These are phyloP conservation scores for Gamsiella multidivaricata DNA, from an alignment of 192 early-diverging fungal species.

Conservation along the genomic window DNA sequence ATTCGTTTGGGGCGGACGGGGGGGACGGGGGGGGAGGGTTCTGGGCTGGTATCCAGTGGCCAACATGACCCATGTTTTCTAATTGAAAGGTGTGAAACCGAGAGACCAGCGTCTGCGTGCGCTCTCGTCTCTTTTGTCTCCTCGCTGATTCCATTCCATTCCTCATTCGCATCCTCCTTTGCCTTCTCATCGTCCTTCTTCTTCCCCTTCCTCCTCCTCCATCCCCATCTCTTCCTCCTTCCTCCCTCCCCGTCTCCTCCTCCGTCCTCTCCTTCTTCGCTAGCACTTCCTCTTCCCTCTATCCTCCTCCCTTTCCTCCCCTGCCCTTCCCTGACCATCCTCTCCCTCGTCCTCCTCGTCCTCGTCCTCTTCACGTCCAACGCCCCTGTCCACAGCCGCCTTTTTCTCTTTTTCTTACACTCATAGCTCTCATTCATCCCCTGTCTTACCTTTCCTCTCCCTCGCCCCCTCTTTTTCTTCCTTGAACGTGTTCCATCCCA, in stretches of 20 bases:
- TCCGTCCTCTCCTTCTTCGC: neutral
- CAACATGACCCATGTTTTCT: too few species aligned
- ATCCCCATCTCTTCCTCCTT: neutral
- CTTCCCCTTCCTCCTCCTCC: neutral
- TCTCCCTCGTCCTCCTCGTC: conserved; percentile 2
- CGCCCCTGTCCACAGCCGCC: neutral
- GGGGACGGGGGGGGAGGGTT: too few species aligned
- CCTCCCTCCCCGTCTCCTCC: neutral
- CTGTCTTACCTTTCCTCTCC: neutral
- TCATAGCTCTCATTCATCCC: neutral
- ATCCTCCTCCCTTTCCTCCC: neutral
- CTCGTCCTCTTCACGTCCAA: neutral
- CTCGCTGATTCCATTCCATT: neutral
- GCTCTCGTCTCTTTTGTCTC: conserved; percentile 7
- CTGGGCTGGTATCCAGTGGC: too few species aligned
- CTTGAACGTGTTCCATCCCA: neutral
- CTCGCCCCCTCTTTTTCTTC: neutral
- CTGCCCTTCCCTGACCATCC: neutral
- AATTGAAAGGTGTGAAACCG: too few species aligned
- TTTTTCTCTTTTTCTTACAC: neutral
- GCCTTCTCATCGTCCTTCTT: neutral
- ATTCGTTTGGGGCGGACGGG: too few species aligned
- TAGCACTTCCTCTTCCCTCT: neutral
- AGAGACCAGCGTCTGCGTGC: too few species aligned
- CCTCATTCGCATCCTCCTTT: neutral